Base-by-base conservation (phyloP, 495 filamentous ascomycete species). In the Talaromyces thailandensis region DNA sequence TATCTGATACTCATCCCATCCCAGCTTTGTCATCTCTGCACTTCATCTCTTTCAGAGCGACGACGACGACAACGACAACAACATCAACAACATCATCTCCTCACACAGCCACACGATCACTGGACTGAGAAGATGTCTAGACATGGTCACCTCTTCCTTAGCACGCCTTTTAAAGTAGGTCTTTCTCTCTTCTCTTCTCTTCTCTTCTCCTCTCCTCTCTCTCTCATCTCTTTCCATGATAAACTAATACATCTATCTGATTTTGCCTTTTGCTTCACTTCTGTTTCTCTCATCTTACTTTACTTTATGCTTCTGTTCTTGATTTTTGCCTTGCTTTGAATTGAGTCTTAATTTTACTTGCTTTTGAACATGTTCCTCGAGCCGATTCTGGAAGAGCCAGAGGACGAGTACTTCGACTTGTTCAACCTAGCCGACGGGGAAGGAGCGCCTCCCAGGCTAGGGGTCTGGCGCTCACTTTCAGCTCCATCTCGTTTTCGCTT, bases 141-240 rank as follows among this genome's bases (percentile, higher is more conserved):
- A 24, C 52, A 56, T 4, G 16, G 29, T 6, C 31, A 35, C 6
- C 31, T 28, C 9, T 56, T 9, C 0, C 14, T 28, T 14, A n/a
- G n/a, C 9, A 26, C 52, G 4, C 29, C 29, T 3, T 56, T 26
- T 18, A 56, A 58, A 40, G 28, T 32, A 58, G 56, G 28, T 58
- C 18, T 52, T n/a, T 63, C 21, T 65, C 60, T 64, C 18, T 66
- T 63, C 60, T 55, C 57, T 56, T 6, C 23, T 62, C 37, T 28
- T 26, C 60, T 64, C 14, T 16, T 53, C 50, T n/a, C 9, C 25
- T 28, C 50, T 23, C 21, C 11, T 50, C 45, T 50, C n/a, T 2
- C n/a, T n/a, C n/a, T n/a, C n/a, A 21, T 55, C 51, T 5, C 51
- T 40, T 40, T 4, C 5, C 11, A 16, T 40, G 11, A 40, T 4